Conservation (phyloP, 345 rosid genomes). For the Gossypium turneri region DNA sequence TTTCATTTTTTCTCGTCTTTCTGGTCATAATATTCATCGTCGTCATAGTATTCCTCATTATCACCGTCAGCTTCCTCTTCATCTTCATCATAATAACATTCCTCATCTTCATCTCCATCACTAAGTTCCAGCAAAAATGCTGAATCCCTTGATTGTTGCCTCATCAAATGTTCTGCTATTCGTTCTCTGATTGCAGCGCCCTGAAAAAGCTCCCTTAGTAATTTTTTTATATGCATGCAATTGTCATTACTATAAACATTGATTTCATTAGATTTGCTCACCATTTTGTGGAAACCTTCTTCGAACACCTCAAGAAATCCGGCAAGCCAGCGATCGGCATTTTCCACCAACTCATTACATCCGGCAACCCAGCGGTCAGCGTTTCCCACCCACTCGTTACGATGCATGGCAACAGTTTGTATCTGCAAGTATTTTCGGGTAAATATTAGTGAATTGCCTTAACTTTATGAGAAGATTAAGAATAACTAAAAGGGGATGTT, state of each 20-base stretch:
- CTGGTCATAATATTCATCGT: slow-evolving; percentile 39
- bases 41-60: slow-evolving; percentile 38
- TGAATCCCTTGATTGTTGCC: slow-evolving; percentile 31
- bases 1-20: slow-evolving; percentile 22
- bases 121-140: slow-evolving; percentile 35
- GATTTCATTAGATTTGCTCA: slow-evolving; percentile 26
- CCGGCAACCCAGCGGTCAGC: slow-evolving; percentile 99
- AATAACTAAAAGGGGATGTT: neutral
- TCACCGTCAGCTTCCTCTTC: slow-evolving; percentile 40
- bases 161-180: slow-evolving; percentile 70
- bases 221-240: neutral
- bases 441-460: neutral
- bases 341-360: slow-evolving; percentile 95
- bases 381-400: slow-evolving; percentile 94
- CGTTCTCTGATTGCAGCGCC: slow-evolving; percentile 84
- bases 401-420: slow-evolving; percentile 73
- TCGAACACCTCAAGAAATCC: slow-evolving; percentile 98
- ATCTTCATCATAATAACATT: slow-evolving; percentile 28
- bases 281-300: slow-evolving; percentile 99
- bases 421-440: slow-evolving; percentile 34
- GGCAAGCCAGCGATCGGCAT: slow-evolving; percentile 95
- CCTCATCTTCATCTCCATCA: slow-evolving; percentile 19
- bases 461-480: neutral
- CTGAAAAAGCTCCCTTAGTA: slow-evolving; percentile 26
- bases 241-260: neutral